These are phyloP conservation scores for Aureobasidium sp. DNA, from an alignment of 2,329 filamentous ascomycete genomes.

Conservation along the genomic window DNA sequence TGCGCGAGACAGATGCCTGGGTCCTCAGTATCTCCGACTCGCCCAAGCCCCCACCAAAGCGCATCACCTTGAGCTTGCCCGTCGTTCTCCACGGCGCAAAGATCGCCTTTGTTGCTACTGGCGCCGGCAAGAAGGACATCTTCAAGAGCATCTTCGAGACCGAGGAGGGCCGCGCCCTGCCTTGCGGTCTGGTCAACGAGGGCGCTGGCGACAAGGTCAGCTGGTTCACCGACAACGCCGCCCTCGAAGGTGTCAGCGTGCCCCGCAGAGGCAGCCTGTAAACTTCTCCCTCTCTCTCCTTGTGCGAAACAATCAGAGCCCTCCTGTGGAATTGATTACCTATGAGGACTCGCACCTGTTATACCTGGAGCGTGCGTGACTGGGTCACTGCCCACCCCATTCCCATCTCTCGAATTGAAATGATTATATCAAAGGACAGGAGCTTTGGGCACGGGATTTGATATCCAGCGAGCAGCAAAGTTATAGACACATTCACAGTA, in stretches of 20 bases:
- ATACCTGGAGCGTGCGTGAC: background rate
- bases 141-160: slow-evolving; percentile 86
- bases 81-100: slow-evolving; percentile 81
- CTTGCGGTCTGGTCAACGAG: slow-evolving; percentile 83
- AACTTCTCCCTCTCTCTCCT: background rate
- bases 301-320: background rate
- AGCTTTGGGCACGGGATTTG: background rate
- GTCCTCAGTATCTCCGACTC: slow-evolving; percentile 87
- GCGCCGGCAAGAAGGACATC: slow-evolving; percentile 80
- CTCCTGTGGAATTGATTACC: background rate
- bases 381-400: background rate
- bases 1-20: slow-evolving; percentile 85
- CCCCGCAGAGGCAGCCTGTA: slow-evolving; percentile 63
- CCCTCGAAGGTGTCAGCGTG: slow-evolving; percentile 78
- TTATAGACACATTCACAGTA: background rate
- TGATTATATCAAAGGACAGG: background rate
- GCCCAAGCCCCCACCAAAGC: slow-evolving; percentile 83
- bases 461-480: background rate
- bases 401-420: background rate
- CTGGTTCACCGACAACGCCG: slow-evolving; percentile 89
- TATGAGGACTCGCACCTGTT: background rate
- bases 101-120: slow-evolving; percentile 88
- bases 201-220: slow-evolving; percentile 76
- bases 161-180: slow-evolving; percentile 64
- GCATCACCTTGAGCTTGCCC: slow-evolving; percentile 87